These are phyloP conservation scores for Podospora conica DNA, from an alignment of 495 filamentous ascomycete species.

Conservation along the genomic window DNA sequence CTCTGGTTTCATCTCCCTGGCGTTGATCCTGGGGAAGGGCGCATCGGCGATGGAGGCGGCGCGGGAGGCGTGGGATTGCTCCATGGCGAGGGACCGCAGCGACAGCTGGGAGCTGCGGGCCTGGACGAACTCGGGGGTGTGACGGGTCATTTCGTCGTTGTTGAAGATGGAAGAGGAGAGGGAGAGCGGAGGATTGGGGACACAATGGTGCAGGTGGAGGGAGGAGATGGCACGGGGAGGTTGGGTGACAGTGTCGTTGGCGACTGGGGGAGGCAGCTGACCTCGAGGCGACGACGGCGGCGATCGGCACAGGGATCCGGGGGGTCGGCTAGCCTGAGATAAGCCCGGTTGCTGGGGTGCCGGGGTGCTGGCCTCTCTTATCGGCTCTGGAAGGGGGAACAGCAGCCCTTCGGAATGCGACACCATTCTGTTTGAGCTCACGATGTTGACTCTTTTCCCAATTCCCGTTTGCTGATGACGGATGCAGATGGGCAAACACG, in stretches of 20 bases:
- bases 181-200: background rate
- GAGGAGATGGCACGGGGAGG: background rate
- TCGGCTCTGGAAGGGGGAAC: too few species aligned
- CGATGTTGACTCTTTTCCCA: background rate
- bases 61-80: conserved; percentile 18
- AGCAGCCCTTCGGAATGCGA: too few species aligned
- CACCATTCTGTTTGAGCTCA: background rate
- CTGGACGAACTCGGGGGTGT: conserved; percentile 37
- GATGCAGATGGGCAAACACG: too few species aligned
- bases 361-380: background rate
- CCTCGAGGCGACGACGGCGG: background rate
- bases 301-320: background rate
- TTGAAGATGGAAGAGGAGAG: background rate
- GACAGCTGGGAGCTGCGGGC: conserved; percentile 37
- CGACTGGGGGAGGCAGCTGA: background rate
- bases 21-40: conserved; percentile 17
- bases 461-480: background rate
- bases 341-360: background rate
- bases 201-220: background rate
- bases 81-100: conserved; percentile 28
- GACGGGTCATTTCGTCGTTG: conserved; percentile 31
- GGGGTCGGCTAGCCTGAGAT: background rate
- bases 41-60: conserved; percentile 10
- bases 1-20: conserved; percentile 43
- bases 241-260: background rate